Evolutionary conservation across 2,329 filamentous ascomycete genomes (phyloP).

Genomic region (Fonsecaea multimorphosa): DNA sequence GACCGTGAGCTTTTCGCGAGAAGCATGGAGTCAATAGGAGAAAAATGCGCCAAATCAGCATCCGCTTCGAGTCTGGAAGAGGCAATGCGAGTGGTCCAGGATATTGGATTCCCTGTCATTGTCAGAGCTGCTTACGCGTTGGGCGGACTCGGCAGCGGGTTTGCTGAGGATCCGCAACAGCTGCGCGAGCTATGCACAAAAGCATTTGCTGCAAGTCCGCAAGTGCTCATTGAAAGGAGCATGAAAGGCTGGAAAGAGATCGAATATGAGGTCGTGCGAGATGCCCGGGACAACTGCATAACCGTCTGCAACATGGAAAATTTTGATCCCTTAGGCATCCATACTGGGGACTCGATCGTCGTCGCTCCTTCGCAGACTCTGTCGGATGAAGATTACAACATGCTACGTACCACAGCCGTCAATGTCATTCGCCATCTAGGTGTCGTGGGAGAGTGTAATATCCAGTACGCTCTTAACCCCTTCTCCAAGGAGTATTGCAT

Average conservation of each 20-base stretch:
- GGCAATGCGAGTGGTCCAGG: conserved; percentile 83
- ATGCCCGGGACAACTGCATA: conserved; percentile 96
- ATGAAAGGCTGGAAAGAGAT: conserved; percentile 99
- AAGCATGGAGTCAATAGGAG: conserved; percentile 97
- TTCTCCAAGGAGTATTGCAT: conserved; percentile 97
- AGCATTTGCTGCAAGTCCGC: conserved; percentile 91
- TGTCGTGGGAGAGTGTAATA: conserved; percentile 98
- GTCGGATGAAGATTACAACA: conserved; percentile 98
- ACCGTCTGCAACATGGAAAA: conserved; percentile 99
- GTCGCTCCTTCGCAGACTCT: conserved; percentile 96
- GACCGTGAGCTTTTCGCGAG: conserved; percentile 96
- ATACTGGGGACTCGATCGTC: conserved; percentile 97
- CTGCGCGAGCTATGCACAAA: conserved; percentile 89
- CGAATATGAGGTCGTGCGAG: conserved; percentile 97
- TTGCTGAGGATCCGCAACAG: conserved; percentile 85
- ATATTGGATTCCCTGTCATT: conserved; percentile 95
- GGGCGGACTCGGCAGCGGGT: conserved; percentile 92
- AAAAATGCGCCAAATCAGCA: conserved; percentile 97
- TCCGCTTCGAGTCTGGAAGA: conserved; percentile 89
- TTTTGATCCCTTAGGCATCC: conserved; percentile 96
- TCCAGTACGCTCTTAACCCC: conserved; percentile 96
- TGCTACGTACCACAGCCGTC: conserved; percentile 95
- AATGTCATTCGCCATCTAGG: conserved; percentile 97
- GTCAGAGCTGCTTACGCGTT: conserved; percentile 95
- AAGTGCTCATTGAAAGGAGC: conserved; percentile 94